Percentiles rank a stretch among this genome's conserved stretches.
Conservation (phyloP, 2,329 filamentous ascomycete species). For the Aspergillus sp. region DNA sequence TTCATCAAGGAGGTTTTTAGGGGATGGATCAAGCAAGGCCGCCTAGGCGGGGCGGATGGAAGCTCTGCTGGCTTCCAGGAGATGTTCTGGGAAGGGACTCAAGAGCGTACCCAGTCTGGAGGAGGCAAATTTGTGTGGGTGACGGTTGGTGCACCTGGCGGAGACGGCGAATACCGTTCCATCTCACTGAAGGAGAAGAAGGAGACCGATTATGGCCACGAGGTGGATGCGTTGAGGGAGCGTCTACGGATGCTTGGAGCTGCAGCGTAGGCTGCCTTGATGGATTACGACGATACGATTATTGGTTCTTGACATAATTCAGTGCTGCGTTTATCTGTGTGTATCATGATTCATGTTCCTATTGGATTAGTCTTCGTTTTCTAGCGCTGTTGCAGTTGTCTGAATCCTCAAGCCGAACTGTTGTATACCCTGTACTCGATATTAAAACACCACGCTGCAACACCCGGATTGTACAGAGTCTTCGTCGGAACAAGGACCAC, state of each 20-base stretch:
- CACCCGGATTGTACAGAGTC: no score
- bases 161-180: slow-evolving; percentile 44
- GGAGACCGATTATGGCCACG: slow-evolving; percentile 20
- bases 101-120: slow-evolving; percentile 37
- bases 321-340: slow-evolving; percentile 1
- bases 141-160: slow-evolving; percentile 47
- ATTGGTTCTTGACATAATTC: slow-evolving; percentile 3
- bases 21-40: slow-evolving; percentile 37
- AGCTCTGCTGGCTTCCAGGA: slow-evolving; percentile 16
- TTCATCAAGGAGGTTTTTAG: slow-evolving; percentile 42
- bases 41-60: slow-evolving; percentile 30
- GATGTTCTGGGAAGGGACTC: slow-evolving; percentile 42
- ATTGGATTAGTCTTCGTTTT: neutral
- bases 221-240: slow-evolving; percentile 29
- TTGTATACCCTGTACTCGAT: no score
- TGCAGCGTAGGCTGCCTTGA: slow-evolving; percentile 3
- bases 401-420: no score
- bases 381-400: neutral
- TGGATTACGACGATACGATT: slow-evolving; percentile 25
- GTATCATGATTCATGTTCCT: neutral
- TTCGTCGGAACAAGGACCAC: no score
- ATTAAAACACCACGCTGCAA: no score
- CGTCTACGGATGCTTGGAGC: slow-evolving; percentile 25
- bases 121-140: slow-evolving; percentile 53
- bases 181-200: slow-evolving; percentile 31